These are phyloP conservation scores for Beauveria rudraprayagi DNA, from an alignment of 2,329 filamentous ascomycete species.

Conservation along the genomic window DNA sequence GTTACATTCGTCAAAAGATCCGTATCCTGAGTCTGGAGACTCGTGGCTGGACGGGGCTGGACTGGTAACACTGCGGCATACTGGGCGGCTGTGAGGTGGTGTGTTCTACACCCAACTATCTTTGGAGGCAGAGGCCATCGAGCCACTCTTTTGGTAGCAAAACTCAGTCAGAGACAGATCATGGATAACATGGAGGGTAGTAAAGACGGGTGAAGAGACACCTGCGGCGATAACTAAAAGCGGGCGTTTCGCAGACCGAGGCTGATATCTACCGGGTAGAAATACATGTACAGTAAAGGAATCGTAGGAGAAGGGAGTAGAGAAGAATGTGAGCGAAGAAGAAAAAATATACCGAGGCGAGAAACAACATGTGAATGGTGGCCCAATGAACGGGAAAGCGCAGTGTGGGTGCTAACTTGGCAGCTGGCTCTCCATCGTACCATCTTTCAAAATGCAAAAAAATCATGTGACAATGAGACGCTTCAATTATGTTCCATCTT, in stretches of 20 bases:
- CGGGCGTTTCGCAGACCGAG: neutral
- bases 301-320: neutral
- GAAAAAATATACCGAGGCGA: neutral
- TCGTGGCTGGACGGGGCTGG: neutral
- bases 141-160: neutral
- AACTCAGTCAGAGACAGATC: neutral
- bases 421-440: neutral
- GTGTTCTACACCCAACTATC: slow-evolving; percentile 1
- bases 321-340: neutral
- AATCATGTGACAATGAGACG: neutral
- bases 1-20: slow-evolving; percentile 19
- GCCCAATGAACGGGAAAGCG: neutral
- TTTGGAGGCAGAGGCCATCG: neutral
- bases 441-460: neutral
- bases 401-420: neutral
- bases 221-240: neutral
- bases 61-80: neutral
- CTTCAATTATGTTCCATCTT: too few species aligned
- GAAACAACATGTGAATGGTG: neutral
- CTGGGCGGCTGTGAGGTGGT: slow-evolving; percentile 1
- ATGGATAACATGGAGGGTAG: neutral
- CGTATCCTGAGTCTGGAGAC: slow-evolving; percentile 22
- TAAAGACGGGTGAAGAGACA: neutral
- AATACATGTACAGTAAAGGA: slow-evolving; percentile 8
- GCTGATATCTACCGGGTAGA: neutral